phyloP scores from a whole-genome alignment of 805 yeast genomes.

The Kazachstania taianensis region DNA sequence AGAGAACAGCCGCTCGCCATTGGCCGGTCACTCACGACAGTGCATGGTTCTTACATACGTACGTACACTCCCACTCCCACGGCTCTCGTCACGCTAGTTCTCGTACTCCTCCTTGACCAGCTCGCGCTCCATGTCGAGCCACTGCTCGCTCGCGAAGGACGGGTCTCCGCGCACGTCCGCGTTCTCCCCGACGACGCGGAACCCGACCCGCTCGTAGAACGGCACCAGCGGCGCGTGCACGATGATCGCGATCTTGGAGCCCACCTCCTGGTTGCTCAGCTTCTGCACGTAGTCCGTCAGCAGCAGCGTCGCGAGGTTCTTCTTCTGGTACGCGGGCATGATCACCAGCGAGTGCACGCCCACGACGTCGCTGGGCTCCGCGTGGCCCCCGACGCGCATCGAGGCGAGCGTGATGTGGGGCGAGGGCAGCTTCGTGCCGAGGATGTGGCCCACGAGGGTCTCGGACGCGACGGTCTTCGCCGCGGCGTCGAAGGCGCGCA shows the following conservation, averaged over 20 bases:
- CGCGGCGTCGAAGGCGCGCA: conserved; percentile 46
- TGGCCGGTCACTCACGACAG: neutral
- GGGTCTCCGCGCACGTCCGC: conserved; percentile 22
- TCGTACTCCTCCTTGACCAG: conserved; percentile 30
- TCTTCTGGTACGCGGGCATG: conserved; percentile 67
- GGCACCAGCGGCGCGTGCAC: conserved; percentile 60
- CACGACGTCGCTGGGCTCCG: conserved; percentile 60
- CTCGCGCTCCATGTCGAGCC: conserved; percentile 31
- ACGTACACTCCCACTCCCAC: too few species aligned
- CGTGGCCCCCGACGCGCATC: conserved; percentile 35
- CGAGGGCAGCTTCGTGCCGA: conserved; percentile 57
- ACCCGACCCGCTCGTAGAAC: conserved; percentile 78
- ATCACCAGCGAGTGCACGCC: conserved; percentile 80
- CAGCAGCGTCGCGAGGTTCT: conserved; percentile 72
- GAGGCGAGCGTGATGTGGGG: conserved; percentile 22
- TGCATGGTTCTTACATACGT: too few species aligned
- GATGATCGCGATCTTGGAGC: conserved; percentile 62
- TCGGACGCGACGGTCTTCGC: conserved; percentile 37
- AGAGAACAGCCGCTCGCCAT: neutral
- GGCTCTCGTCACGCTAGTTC: conserved; percentile 13
- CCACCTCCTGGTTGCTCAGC: conserved; percentile 76
- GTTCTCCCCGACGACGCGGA: conserved; percentile 54
- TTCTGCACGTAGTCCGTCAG: conserved; percentile 87
- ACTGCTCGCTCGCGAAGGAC: conserved; percentile 21
- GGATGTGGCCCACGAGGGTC: conserved; percentile 65